phyloP scores from a whole-genome alignment of 2,329 filamentous ascomycete species.

The Colletotrichum filicis region DNA sequence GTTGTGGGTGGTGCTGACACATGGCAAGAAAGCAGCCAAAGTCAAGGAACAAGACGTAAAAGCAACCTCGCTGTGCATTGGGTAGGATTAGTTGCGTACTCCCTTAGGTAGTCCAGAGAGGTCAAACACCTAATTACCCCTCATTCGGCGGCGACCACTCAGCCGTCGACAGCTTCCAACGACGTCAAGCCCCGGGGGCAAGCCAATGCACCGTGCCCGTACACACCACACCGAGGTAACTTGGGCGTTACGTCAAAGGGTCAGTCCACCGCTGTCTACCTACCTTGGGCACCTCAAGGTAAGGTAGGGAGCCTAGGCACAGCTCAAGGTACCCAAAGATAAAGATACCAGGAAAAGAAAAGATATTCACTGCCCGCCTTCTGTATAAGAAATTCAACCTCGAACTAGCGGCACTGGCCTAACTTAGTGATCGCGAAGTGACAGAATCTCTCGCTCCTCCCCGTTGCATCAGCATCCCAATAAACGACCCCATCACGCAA shows the following conservation, averaged over 20 bases:
- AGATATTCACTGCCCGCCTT: not conserved
- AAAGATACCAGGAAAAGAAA: not conserved
- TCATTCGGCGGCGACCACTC: constrained; percentile 4
- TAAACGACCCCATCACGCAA: not conserved
- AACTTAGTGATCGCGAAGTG: not conserved
- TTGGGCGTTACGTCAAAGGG: not conserved
- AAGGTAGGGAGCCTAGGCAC: not conserved
- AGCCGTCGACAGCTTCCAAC: not conserved
- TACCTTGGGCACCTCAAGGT: not conserved
- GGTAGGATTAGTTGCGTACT: not conserved
- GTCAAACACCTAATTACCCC: constrained; percentile 5
- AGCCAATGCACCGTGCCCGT: not conserved
- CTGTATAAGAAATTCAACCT: not conserved
- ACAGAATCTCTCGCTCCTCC: not conserved
- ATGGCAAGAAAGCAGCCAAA: not conserved
- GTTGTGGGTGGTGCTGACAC: not conserved
- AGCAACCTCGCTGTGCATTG: not conserved
- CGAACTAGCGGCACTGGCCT: not conserved
- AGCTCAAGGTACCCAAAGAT: not conserved
- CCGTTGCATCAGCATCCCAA: not conserved
- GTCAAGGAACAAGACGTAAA: not conserved
- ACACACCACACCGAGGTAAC: not conserved
- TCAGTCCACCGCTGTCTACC: not conserved
- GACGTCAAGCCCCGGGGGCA: not conserved
- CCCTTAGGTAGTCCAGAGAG: not conserved